Evolutionary conservation across 1,139 yeast genomes (phyloP), one percentile per base, ranked within the genome.

Genomic region (Geotrichum reessii): DNA sequence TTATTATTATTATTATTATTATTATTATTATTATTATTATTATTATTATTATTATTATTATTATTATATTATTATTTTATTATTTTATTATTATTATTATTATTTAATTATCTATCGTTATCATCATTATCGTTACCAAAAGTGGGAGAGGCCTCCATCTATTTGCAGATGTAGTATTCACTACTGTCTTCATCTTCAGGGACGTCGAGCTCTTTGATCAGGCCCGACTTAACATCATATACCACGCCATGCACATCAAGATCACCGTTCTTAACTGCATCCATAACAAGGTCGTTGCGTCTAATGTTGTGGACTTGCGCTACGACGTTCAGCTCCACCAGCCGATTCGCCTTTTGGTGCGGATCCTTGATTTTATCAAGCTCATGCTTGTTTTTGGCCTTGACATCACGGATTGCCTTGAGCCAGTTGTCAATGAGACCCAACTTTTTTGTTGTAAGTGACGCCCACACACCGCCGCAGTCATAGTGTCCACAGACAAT

Each of bases 401-500:
- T 77, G 58, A 86, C 84, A 63, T 85, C 89, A 65, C 92, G 81
- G 58, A 88, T 77, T 27, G 88, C 87, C 62, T 84, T 81, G 63
- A 87, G 78, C 95, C 95, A 87, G 63, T 83, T 81, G 72, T 87
- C 93, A 62, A 88, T 77, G 24, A 84, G 85, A 37, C 89, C 88
- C 53, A 88, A 79, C 63, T 82, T 81, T 66, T 85, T 83, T 61
- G 83, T 80, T 5, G 86, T 80, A 60, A 93, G 75, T 19, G 95
- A 86, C 25, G 97, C 93, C 85, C 92, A 86, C 60, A 91, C 84
- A 37, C 98, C 99, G 55, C 98, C 98, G 77, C 99, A 93, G 73
- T 91, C 96, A 42, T 96, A 88, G 76, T 93, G 99, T n/a, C 99
- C 99, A 73, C 97, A 91, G 9, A 93, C 89, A 60, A 93, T 81